phyloP scores from a whole-genome alignment of 1,284 basidiomycete genomes.

The Cryptococcus sp. region DNA sequence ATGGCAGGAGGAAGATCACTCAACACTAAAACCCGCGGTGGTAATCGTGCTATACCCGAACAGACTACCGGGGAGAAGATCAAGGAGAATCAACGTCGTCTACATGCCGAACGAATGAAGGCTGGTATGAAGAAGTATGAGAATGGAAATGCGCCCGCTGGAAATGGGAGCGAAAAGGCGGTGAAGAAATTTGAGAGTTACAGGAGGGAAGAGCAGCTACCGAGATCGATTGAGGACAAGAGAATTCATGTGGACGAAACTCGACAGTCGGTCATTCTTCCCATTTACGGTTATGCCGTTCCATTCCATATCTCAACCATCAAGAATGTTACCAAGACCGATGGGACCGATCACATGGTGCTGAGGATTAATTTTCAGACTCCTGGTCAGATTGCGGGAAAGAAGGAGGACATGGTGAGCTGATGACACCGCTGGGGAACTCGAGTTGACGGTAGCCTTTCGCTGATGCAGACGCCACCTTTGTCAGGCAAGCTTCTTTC shows the following conservation, averaged over 20 bases:
- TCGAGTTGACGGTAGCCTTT: constrained; percentile 64
- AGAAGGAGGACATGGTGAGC: constrained; percentile 91
- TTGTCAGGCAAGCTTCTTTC: constrained; percentile 92
- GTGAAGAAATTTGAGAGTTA: constrained; percentile 98
- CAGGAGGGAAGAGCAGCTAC: constrained; percentile 85
- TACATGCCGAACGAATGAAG: constrained; percentile 73
- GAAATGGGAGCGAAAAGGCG: constrained; percentile 62
- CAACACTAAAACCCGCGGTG: constrained; percentile 73
- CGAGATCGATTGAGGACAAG: constrained; percentile 68
- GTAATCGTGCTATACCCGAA: constrained; percentile 71
- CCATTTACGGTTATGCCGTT: constrained; percentile 91
- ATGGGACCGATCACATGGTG: constrained; percentile 92
- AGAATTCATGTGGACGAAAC: constrained; percentile 86
- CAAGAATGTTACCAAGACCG: constrained; percentile 96
- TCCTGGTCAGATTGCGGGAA: constrained; percentile 93
- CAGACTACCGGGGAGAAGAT: constrained; percentile 64
- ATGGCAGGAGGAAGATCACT: constrained; percentile 66
- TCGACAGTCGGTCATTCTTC: constrained; percentile 82
- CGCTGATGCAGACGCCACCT: constrained; percentile 94
- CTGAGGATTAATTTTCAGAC: constrained; percentile 98
- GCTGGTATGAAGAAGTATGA: constrained; percentile 82
- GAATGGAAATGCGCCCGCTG: constrained; percentile 59
- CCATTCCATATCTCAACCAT: constrained; percentile 99
- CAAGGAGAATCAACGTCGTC: constrained; percentile 79
- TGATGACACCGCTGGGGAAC: too few species aligned